Evolutionary conservation across 371 early-diverging fungal species (phyloP).

Genomic region (Capniomyces stellatus): DNA sequence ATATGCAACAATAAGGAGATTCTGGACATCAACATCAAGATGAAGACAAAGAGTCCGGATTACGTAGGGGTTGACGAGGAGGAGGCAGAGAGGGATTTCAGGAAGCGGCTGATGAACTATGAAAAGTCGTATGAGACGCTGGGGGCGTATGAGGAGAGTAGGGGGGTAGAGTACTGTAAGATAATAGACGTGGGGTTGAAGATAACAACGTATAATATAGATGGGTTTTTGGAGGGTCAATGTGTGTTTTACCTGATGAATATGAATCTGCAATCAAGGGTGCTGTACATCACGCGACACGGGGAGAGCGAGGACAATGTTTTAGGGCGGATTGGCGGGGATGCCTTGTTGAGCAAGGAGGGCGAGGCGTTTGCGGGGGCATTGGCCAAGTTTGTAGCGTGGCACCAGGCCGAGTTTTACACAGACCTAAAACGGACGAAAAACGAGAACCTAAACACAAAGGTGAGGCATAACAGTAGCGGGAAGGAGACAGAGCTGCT

Average conservation of each 20-base stretch:
- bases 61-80: constrained; percentile 64
- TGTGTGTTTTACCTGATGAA: constrained; percentile 95
- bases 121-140: constrained; percentile 67
- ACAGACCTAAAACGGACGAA: constrained; percentile 6
- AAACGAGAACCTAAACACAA: not conserved
- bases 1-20: constrained; percentile 74
- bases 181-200: constrained; percentile 68
- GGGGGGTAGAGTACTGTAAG: constrained; percentile 42
- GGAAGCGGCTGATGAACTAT: constrained; percentile 73
- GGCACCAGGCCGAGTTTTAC: constrained; percentile 20
- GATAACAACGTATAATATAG: constrained; percentile 40
- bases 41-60: constrained; percentile 82
- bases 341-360: constrained; percentile 60
- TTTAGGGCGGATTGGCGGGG: constrained; percentile 83
- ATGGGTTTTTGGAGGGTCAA: constrained; percentile 81
- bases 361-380: constrained; percentile 60
- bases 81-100: constrained; percentile 71
- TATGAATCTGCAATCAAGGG: constrained; percentile 71
- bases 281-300: constrained; percentile 72
- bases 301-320: constrained; percentile 81
- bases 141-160: constrained; percentile 31
- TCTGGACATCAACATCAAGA: constrained; percentile 68
- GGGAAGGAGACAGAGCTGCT: constrained; percentile 13
- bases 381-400: constrained; percentile 27
- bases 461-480: not conserved